phyloP scores from a whole-genome alignment of 768 basidiomycete species.

The Podaxis carcinomalis region DNA sequence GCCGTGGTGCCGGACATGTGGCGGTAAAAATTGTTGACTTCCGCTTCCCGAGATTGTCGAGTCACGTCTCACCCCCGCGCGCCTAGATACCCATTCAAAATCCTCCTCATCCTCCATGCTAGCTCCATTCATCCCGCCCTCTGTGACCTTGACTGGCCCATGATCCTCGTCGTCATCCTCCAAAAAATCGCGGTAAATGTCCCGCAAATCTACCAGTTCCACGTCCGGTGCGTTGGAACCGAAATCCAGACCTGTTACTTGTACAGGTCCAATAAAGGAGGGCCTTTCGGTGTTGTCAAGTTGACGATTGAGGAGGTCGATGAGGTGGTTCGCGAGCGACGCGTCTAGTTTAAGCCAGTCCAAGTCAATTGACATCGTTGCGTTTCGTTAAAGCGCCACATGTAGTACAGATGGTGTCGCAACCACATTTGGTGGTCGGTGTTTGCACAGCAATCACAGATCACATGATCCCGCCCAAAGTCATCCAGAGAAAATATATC shows the following conservation, averaged over 20 bases:
- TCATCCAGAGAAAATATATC: background rate
- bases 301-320: slow-evolving; percentile 75
- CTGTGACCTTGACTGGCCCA: slow-evolving; percentile 48
- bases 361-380: slow-evolving; percentile 87
- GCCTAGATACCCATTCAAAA: slow-evolving; percentile 78
- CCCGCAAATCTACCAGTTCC: slow-evolving; percentile 86
- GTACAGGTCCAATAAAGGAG: slow-evolving; percentile 91
- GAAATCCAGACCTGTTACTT: slow-evolving; percentile 83
- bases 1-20: slow-evolving; percentile 62
- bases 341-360: slow-evolving; percentile 86
- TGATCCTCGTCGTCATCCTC: slow-evolving; percentile 69
- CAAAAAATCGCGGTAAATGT: slow-evolving; percentile 93
- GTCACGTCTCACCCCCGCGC: slow-evolving; percentile 52
- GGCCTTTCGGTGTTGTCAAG: slow-evolving; percentile 72
- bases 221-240: slow-evolving; percentile 80
- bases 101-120: slow-evolving; percentile 60
- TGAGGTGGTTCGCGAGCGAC: slow-evolving; percentile 62
- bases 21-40: slow-evolving; percentile 69
- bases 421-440: no score
- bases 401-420: no score
- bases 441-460: no score
- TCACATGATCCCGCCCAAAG: background rate
- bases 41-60: slow-evolving; percentile 33
- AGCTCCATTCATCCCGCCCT: slow-evolving; percentile 24
- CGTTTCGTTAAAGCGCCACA: background rate